These are phyloP conservation scores for Bolboschoenoplectus hybrid DNA, from an alignment of 202 grass and related monocot genomes.

Conservation along the genomic window DNA sequence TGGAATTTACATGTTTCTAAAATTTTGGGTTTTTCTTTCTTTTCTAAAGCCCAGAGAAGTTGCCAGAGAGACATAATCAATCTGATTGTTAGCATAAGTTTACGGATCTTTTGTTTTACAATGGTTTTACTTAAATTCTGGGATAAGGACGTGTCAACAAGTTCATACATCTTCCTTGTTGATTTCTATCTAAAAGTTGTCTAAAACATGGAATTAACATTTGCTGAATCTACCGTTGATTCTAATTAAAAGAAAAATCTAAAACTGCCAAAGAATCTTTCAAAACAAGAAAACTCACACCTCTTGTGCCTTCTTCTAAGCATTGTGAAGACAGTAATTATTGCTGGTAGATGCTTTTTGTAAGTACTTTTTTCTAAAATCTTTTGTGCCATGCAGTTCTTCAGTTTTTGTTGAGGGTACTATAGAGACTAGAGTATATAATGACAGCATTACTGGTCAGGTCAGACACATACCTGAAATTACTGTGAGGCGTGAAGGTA, in stretches of 20 bases:
- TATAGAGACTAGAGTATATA: constrained; percentile 96
- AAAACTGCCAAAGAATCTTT: background rate
- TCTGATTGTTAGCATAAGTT: background rate
- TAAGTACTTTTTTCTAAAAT: constrained; percentile 11
- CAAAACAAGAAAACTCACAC: constrained; percentile 19
- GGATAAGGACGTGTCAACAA: background rate
- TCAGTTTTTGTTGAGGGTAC: constrained; percentile 92
- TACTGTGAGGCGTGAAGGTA: constrained; percentile 81
- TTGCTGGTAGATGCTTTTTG: background rate
- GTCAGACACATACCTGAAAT: constrained; percentile 85
- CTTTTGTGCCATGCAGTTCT: constrained; percentile 51
- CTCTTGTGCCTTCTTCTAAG: background rate
- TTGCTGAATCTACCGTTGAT: constrained; percentile 10
- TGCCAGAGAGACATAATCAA: background rate
- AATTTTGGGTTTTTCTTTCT: background rate
- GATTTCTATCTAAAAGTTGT: background rate
- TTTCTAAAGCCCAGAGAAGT: background rate
- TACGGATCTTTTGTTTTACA: constrained; percentile 7
- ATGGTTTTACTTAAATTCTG: background rate
- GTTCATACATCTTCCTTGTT: background rate
- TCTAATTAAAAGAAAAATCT: background rate
- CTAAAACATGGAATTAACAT: background rate
- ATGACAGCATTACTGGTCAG: constrained; percentile 71
- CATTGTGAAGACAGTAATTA: background rate
- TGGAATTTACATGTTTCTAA: constrained; percentile 19